Evolutionary conservation across 345 rosid genomes (phyloP), one percentile per base, ranked within the genome.

Genomic region (Bruguiera sexangula): DNA sequence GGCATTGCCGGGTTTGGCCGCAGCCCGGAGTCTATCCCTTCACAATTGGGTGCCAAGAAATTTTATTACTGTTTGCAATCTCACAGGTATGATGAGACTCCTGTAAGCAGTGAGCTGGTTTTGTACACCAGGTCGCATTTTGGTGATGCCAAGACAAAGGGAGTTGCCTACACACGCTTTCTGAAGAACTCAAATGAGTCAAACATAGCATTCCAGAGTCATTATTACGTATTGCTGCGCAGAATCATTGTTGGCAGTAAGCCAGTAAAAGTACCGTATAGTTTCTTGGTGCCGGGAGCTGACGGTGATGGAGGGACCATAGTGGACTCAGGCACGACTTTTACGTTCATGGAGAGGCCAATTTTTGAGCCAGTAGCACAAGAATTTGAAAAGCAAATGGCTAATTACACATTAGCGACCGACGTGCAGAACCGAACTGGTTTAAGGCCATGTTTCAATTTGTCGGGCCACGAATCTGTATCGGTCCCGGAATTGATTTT

Each of bases 1-100:
- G 98, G 98, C 51, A 88, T 91, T 6, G 95, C 87, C 51, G 98
- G 98, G 70, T 94, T 94, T 67, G 98, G 98, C 19, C 89, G 97
- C 24, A 79, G 84, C 68, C n/a, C 39, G 30, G 87, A 83, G 62
- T 94, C 98, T 37, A 76, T 94, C 21, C 98, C 98, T 9, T 55
- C 75, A 1, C 98, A 94, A 63, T 69, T 91, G 82, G 85, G 87
- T 0, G 75, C 84, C n/a, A 82, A 73, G 77, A 91, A 79, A 66
- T 94, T 91, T 77, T 87, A 96, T 53, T 89, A 94, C 70, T 94
- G 98, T 55, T 76, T 91, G 65, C 79, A 85, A 15, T 80, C 98
- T 3, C 93, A 87, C 30, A 73, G 76, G 5, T 89, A 81, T 53
- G 97, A 91, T 74, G 95, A 89, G 31, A 71, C 81, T 1, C 65